Evolutionary conservation across 2,329 filamentous ascomycete genomes (phyloP).

Genomic region (Scorias spongiosa): DNA sequence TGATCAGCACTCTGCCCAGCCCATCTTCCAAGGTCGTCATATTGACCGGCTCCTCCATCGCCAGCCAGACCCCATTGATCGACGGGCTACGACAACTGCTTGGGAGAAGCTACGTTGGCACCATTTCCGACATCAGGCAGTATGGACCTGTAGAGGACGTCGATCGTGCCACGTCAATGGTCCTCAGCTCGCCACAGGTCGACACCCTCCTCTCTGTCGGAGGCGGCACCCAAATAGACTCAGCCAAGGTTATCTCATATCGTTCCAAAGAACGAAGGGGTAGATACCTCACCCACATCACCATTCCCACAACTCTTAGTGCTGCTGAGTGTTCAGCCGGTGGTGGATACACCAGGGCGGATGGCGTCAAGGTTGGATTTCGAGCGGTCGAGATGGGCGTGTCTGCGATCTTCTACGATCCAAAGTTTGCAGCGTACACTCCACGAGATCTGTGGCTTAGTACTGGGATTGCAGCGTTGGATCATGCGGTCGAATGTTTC

Average conservation of each 20-base stretch:
- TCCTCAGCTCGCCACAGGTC: conserved; percentile 24
- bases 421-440: conserved; percentile 29
- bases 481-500: conserved; percentile 34
- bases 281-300: conserved; percentile 22
- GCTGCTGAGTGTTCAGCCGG: conserved; percentile 34
- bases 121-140: conserved; percentile 11
- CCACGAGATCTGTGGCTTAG: conserved; percentile 29
- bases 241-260: conserved; percentile 24
- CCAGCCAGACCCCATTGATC: not conserved
- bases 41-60: not conserved
- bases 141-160: conserved; percentile 34
- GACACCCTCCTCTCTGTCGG: conserved; percentile 36
- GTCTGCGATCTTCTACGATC: conserved; percentile 32
- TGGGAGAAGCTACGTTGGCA: not conserved
- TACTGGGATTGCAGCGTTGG: conserved; percentile 33
- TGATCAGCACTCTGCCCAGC: not conserved
- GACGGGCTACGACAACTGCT: not conserved
- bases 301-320: conserved; percentile 27
- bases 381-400: conserved; percentile 22
- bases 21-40: not conserved
- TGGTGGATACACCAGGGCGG: conserved; percentile 30
- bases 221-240: conserved; percentile 36
- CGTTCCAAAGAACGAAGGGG: conserved; percentile 18
- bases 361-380: conserved; percentile 31
- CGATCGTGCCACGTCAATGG: conserved; percentile 28